Evolutionary conservation across 2,329 filamentous ascomycete genomes (phyloP).

Genomic region (Penicillium sp.): DNA sequence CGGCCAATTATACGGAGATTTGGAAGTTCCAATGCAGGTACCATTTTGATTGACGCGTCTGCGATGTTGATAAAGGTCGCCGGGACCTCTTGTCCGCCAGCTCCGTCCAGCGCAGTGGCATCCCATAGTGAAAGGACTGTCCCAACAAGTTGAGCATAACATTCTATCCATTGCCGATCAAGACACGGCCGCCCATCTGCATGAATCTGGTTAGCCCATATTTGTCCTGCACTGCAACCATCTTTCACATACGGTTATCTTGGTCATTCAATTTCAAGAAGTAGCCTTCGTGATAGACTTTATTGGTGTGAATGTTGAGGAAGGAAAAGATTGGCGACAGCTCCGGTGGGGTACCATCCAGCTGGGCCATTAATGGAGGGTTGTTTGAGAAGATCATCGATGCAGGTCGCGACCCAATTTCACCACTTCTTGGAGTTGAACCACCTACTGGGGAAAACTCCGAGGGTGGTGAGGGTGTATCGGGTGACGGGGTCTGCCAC

Average conservation of each 20-base stretch:
- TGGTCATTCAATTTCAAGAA: constrained; percentile 96
- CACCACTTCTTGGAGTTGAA: constrained; percentile 47
- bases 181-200: constrained; percentile 81
- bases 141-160: constrained; percentile 93
- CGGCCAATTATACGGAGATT: not conserved
- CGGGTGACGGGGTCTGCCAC: constrained; percentile 35
- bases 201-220: constrained; percentile 30
- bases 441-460: constrained; percentile 40
- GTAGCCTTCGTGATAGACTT: constrained; percentile 96
- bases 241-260: constrained; percentile 70
- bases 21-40: constrained; percentile 42
- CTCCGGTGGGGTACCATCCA: constrained; percentile 84
- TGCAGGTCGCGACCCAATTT: constrained; percentile 66
- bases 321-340: constrained; percentile 91
- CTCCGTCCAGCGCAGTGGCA: constrained; percentile 83
- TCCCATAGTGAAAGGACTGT: constrained; percentile 96
- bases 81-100: constrained; percentile 79
- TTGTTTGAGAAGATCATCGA: constrained; percentile 87
- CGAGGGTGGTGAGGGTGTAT: constrained; percentile 35
- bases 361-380: constrained; percentile 81
- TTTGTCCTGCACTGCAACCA: not conserved
- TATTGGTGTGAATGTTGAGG: constrained; percentile 92
- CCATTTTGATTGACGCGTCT: constrained; percentile 98
- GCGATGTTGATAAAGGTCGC: constrained; percentile 96
- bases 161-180: constrained; percentile 92